phyloP scores from a whole-genome alignment of 2,329 filamentous ascomycete genomes.

The Diaporthe batatas region DNA sequence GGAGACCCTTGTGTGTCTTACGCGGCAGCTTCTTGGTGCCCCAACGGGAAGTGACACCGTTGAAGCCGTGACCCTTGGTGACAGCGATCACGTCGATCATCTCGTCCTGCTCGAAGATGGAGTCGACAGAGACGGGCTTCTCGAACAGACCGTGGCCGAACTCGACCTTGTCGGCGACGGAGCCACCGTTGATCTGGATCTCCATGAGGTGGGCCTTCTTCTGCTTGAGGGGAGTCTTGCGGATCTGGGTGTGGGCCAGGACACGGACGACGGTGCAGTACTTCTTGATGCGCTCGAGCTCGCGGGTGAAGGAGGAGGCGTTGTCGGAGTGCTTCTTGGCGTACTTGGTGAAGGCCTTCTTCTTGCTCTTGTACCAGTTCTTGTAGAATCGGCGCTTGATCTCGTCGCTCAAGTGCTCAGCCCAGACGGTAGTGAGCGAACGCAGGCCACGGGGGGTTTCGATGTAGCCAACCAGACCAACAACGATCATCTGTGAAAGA shows the following conservation, averaged over 20 bases:
- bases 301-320: slow-evolving; percentile 91
- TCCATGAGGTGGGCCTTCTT: slow-evolving; percentile 99
- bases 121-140: slow-evolving; percentile 95
- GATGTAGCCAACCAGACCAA: slow-evolving; percentile 99
- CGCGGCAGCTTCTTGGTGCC: slow-evolving; percentile 99
- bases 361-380: slow-evolving; percentile 99
- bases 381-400: slow-evolving; percentile 99
- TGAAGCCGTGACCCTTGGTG: slow-evolving; percentile 99
- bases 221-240: slow-evolving; percentile 99
- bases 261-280: slow-evolving; percentile 99
- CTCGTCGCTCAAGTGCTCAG: slow-evolving; percentile 98
- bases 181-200: slow-evolving; percentile 99
- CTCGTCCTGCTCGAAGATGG: slow-evolving; percentile 99
- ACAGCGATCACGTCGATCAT: slow-evolving; percentile 99
- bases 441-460: slow-evolving; percentile 99
- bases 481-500: slow-evolving; percentile 93
- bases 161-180: slow-evolving; percentile 94
- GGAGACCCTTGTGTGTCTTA: slow-evolving; percentile 99
- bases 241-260: slow-evolving; percentile 99
- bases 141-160: slow-evolving; percentile 97
- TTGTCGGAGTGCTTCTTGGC: slow-evolving; percentile 99
- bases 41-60: slow-evolving; percentile 97
- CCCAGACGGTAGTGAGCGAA: slow-evolving; percentile 99
- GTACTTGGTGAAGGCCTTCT: slow-evolving; percentile 99
- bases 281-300: slow-evolving; percentile 99